Evolutionary conservation across 169 alveolate genomes (phyloP).

Genomic region (Eimeria zaria): DNA sequence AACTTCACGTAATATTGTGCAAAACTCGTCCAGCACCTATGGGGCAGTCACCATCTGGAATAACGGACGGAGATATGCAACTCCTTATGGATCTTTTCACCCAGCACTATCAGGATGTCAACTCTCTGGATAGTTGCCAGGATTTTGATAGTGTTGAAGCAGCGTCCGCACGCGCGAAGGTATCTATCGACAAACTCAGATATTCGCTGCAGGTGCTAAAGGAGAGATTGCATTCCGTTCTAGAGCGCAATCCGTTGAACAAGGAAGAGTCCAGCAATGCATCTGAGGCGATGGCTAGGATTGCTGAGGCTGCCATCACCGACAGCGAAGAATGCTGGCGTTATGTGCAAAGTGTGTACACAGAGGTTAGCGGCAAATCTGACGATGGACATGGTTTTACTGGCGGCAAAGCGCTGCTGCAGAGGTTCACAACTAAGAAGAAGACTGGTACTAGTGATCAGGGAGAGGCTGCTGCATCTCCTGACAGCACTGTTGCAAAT

Average conservation of each 20-base stretch:
- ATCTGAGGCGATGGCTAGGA: not conserved
- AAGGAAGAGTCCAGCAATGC: not conserved
- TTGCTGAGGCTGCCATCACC: not conserved
- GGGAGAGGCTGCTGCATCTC: not conserved
- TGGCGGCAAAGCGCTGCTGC: not conserved
- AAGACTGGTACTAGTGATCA: not conserved
- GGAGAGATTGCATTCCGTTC: not conserved
- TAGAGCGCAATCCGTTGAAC: not conserved
- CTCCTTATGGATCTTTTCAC: not conserved
- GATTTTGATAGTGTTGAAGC: not conserved
- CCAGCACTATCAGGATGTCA: not conserved
- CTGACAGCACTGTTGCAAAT: not conserved
- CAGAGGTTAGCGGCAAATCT: not conserved
- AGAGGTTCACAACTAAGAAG: not conserved
- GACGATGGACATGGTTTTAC: not conserved
- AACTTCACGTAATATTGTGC: not conserved
- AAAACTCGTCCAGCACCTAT: not conserved
- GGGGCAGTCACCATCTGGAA: not conserved
- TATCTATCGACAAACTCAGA: not conserved
- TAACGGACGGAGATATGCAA: not conserved
- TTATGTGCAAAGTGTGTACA: not conserved
- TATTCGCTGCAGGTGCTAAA: not conserved
- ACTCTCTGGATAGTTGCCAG: not conserved
- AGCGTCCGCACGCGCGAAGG: not conserved
- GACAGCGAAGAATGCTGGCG: not conserved